A percentile compares a stretch with the other conserved stretches of the same genome.
Evolutionary conservation across 2,329 filamentous ascomycete species (phyloP).

Genomic region (Didymella pinodella): DNA sequence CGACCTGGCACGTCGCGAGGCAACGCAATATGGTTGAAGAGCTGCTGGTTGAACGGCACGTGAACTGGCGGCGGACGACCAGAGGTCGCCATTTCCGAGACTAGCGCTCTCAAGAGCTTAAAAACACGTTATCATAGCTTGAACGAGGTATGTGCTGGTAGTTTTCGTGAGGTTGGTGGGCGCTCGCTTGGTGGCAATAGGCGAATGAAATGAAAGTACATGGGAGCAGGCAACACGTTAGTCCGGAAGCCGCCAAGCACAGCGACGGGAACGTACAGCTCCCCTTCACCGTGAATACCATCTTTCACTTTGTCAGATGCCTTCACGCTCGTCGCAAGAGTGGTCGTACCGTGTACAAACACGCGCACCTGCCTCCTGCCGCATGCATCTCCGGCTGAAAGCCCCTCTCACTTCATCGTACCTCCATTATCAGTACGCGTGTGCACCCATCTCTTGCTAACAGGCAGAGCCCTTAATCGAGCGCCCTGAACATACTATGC

Average conservation of each 20-base stretch:
- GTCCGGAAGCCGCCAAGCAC: slow-evolving; percentile 17
- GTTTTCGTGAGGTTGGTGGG: background rate
- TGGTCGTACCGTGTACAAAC: background rate
- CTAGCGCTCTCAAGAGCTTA: background rate
- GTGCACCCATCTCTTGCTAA: background rate
- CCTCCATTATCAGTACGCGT: background rate
- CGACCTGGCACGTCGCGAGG: slow-evolving; percentile 51
- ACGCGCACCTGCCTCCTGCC: background rate
- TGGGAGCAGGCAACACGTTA: slow-evolving; percentile 1
- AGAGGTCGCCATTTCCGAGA: slow-evolving; percentile 28
- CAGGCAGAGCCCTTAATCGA: background rate
- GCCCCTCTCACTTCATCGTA: background rate
- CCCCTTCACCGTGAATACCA: slow-evolving; percentile 9
- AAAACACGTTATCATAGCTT: background rate
- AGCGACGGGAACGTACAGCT: slow-evolving; percentile 5
- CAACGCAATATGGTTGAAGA: slow-evolving; percentile 51
- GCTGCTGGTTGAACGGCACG: slow-evolving; percentile 29
- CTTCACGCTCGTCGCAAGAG: background rate
- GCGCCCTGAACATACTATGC: background rate
- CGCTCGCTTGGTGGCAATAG: background rate
- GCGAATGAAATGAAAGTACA: slow-evolving; percentile 13
- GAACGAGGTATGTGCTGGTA: background rate
- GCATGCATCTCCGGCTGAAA: no score
- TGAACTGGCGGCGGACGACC: slow-evolving; percentile 5
- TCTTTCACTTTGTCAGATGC: background rate